These are phyloP conservation scores for Yamadazyma atlantica DNA, from an alignment of 1,139 yeast genomes.

Conservation along the genomic window DNA sequence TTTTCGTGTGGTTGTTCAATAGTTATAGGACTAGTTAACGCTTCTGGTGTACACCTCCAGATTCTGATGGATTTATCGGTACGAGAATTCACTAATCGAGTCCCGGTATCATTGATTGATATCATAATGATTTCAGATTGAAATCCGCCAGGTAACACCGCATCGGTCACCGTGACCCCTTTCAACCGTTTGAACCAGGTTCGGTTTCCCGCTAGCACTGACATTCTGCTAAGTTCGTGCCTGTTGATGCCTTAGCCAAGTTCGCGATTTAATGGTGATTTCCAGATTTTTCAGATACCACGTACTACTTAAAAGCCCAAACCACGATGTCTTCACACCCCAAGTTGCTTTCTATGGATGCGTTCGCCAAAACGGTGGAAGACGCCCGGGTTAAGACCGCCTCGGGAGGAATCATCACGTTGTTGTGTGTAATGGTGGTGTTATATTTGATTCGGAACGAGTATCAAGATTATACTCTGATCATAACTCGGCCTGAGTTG, in stretches of 20 bases:
- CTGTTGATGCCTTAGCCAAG: no score
- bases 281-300: neutral
- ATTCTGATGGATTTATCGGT: constrained; percentile 46
- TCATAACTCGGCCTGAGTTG: constrained; percentile 74
- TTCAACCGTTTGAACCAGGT: constrained; percentile 25
- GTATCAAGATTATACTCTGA: constrained; percentile 67
- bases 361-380: constrained; percentile 91
- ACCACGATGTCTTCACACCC: constrained; percentile 36
- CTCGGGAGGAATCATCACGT: constrained; percentile 85
- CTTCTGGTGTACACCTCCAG: constrained; percentile 37
- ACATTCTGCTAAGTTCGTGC: no score
- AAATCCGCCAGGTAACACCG: constrained; percentile 27
- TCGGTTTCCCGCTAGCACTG: constrained; percentile 1
- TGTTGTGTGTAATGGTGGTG: constrained; percentile 65
- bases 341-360: constrained; percentile 70
- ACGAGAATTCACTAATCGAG: constrained; percentile 45
- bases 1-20: constrained; percentile 47
- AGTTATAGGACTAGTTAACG: constrained; percentile 32
- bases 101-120: constrained; percentile 41
- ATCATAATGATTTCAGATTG: constrained; percentile 33
- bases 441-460: constrained; percentile 68
- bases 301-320: neutral
- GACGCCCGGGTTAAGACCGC: constrained; percentile 88
- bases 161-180: constrained; percentile 23
- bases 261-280: no score